A percentile compares a stretch with the other conserved stretches of the same genome.
Conservation (phyloP, 192 early-diverging fungal genomes). For the Backusella tarrabulga region DNA sequence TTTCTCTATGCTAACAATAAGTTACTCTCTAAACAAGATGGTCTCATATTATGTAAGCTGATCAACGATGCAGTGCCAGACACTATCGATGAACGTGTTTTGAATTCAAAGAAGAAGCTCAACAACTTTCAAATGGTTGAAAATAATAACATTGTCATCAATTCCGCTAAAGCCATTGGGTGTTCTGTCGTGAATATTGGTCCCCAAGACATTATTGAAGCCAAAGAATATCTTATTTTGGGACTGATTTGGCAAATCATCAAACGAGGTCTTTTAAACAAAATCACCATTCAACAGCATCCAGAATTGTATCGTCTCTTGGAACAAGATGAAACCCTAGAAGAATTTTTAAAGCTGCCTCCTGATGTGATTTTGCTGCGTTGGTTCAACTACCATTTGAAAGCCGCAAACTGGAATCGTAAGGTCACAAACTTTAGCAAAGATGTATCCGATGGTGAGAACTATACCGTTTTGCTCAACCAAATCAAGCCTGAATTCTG, state of each 20-base stretch:
- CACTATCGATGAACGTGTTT: constrained; percentile 98
- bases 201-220: constrained; percentile 94
- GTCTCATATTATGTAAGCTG: constrained; percentile 93
- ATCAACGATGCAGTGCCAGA: constrained; percentile 97
- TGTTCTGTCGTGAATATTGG: constrained; percentile 99
- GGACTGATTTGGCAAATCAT: constrained; percentile 99
- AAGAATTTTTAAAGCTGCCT: constrained; percentile 91
- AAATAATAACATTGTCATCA: constrained; percentile 98
- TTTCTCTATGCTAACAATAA: neutral
- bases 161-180: constrained; percentile 98
- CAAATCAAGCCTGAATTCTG: constrained; percentile 87
- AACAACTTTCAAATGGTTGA: constrained; percentile 97
- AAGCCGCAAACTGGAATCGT: constrained; percentile 79
- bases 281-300: constrained; percentile 98
- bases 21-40: constrained; percentile 48
- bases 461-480: constrained; percentile 92
- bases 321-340: constrained; percentile 89
- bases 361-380: constrained; percentile 95
- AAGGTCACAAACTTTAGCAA: constrained; percentile 85
- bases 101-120: constrained; percentile 87
- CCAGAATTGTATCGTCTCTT: constrained; percentile 96
- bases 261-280: constrained; percentile 94
- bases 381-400: constrained; percentile 99
- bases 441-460: constrained; percentile 95
- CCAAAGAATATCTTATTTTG: constrained; percentile 93